Evolutionary conservation across 345 rosid genomes (phyloP), one percentile per base, ranked within the genome.

Genomic region (Cardamine occulta): DNA sequence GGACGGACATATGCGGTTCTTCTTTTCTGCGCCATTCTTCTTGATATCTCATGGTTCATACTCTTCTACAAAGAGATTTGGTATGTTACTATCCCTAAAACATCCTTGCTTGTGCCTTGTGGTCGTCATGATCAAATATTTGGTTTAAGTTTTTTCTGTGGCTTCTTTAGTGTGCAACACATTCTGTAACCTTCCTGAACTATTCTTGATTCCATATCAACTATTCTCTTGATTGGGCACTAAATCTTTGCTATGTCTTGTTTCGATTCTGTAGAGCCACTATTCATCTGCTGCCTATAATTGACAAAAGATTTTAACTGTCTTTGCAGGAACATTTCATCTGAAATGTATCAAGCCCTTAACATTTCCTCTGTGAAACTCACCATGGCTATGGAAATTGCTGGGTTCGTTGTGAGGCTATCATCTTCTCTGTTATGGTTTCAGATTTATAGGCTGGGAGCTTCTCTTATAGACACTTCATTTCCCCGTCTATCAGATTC

Each of bases 371-470:
- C 98, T 2, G 87, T 94, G 72, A 85, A 80, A 80, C 95, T 94
- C 79, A 83, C 89, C 28, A 51, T 94, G 82, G 88, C 90, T 6
- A 88, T 91, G 98, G 89, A 91, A 76, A 84, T 88, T 68, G 58
- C 82, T 72, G 98, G 97, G 24, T 90, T 88, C 80, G 75, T 84
- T 19, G 88, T 90, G 73, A 84, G 98, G 87, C 72, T 94, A 19
- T 88, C 84, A 4, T 91, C 98, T 21, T 85, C 95, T 8, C 79
- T 94, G 39, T 51, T 91, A 31, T 91, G 98, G 98, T 84, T 91
- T 84, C 98, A 91, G 89, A 94, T 94, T 32, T 94, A 91, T 75
- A 84, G 93, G 78, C 81, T 94, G 76, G 98, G 98, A 24, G 86
- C 85, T 72, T 82, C 90, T 19, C 37, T 54, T 56, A 76, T 81